Evolutionary conservation across 164 flowering plant genomes (phyloP), one percentile per base, ranked within the genome.

Genomic region (Paratinospora sagittata): DNA sequence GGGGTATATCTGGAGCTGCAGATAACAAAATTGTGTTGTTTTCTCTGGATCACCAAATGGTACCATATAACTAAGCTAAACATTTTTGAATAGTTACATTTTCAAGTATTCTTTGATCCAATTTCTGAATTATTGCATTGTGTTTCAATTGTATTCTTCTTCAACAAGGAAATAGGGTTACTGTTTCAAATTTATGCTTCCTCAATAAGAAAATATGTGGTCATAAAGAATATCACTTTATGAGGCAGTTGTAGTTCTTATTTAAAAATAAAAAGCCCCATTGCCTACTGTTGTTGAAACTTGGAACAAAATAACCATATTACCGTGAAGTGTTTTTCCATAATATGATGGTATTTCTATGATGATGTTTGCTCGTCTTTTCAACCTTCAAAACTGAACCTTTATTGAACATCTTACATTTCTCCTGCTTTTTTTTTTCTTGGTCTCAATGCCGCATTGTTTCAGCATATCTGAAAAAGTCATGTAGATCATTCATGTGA

Each of bases 1-100:
- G 99, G 37, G 96, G 97, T 58, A 77, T 92, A 49, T 88, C 95
- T 30, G 93, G 96, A 67, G 85, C 89, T 77, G 98, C 97, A 30
- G 99, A 95, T 82, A 78, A 90, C 74, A 89, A 85, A 80, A 74
- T 90, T 70, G 82, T 88, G 65, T 58, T 89, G 55, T 89, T 84
- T 69, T 77, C 77, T 66, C 73, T 91, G 77, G 89, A 88, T 79
- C 83, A 84, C 77, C 78, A 86, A n/a, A 77, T 34, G 87, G 98
- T 89, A 88, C 67, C 7, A 10, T 49, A 24, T 64, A 21, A 9
- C 60, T 36, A 61, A n/a, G 24, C 21, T 55, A 3, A 55, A 23
- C 47, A 43, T 12, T 9, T 43, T 10, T 10, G 13, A 14, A 43
- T 21, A 8, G 58, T 9, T 55, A 30, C 34, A 30, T 19, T 21